Conservation (phyloP, 192 early-diverging fungal genomes). For the Pilaira anomala region DNA sequence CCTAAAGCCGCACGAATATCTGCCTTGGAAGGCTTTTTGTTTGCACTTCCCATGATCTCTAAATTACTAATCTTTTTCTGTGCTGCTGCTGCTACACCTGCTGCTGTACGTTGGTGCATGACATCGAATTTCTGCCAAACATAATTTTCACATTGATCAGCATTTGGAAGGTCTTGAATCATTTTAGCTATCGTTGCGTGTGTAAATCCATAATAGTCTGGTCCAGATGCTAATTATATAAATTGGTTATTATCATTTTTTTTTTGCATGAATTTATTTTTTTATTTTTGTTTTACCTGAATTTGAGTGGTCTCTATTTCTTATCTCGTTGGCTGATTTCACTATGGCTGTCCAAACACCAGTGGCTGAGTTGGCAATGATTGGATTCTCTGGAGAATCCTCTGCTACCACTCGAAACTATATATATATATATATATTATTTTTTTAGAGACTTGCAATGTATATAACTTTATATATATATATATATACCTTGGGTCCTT, state of each 20-base stretch:
- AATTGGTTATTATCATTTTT: neutral
- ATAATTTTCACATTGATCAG: conserved; percentile 72
- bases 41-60: conserved; percentile 37
- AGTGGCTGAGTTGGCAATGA: conserved; percentile 79
- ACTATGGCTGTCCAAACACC: conserved; percentile 90
- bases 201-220: conserved; percentile 92
- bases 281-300: conserved; percentile 38
- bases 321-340: conserved; percentile 76
- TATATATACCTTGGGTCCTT: conserved; percentile 48
- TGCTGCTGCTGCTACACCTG: conserved; percentile 37
- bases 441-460: no score
- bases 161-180: conserved; percentile 87
- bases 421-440: neutral
- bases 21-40: conserved; percentile 29
- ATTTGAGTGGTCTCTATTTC: conserved; percentile 77
- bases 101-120: conserved; percentile 40
- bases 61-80: conserved; percentile 38
- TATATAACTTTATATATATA: no score
- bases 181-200: conserved; percentile 83
- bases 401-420: conserved; percentile 80
- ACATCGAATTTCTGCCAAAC: conserved; percentile 65
- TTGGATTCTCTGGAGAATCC: conserved; percentile 68
- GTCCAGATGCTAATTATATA: conserved; percentile 62
- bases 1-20: no score
- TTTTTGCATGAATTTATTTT: neutral